Conservation (phyloP, 306 rosid species). For the Gastrolobium bilobum region DNA sequence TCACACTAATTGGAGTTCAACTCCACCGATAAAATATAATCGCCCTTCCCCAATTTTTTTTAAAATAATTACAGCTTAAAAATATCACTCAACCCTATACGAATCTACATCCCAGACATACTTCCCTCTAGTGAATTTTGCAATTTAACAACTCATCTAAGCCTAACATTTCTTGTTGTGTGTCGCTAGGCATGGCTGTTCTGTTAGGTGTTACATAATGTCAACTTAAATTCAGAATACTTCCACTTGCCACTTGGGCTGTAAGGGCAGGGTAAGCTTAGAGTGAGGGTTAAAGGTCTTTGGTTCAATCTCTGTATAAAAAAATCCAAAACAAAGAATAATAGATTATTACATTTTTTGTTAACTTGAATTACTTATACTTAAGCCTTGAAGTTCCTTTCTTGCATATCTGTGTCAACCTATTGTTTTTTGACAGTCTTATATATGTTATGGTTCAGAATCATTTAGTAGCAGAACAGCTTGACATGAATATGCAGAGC, state of each 20-base stretch:
- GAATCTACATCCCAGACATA: background rate
- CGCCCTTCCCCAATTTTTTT: background rate
- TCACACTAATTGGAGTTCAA: constrained; percentile 19
- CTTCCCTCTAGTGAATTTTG: background rate
- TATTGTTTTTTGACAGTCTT: constrained; percentile 31
- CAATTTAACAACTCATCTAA: background rate
- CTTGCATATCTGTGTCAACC: constrained; percentile 33
- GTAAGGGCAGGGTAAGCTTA: background rate
- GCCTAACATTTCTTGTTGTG: background rate
- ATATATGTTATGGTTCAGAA: constrained; percentile 5
- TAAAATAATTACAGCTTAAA: background rate
- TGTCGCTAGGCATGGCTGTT: constrained; percentile 21
- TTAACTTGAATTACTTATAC: background rate
- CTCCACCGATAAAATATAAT: background rate
- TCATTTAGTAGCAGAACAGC: constrained; percentile 39
- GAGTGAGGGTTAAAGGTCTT: background rate
- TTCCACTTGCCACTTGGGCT: background rate
- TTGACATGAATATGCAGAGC: constrained; percentile 37
- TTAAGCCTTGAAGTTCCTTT: background rate
- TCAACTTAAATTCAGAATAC: constrained; percentile 10
- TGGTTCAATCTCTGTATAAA: constrained; percentile 2
- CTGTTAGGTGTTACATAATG: background rate
- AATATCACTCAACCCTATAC: background rate
- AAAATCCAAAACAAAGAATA: background rate
- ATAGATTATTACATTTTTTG: background rate